A percentile compares a stretch with the other conserved stretches of the same genome.
phyloP scores from a whole-genome alignment of 2,329 filamentous ascomycete genomes.

The Bipolaris gigantea region DNA sequence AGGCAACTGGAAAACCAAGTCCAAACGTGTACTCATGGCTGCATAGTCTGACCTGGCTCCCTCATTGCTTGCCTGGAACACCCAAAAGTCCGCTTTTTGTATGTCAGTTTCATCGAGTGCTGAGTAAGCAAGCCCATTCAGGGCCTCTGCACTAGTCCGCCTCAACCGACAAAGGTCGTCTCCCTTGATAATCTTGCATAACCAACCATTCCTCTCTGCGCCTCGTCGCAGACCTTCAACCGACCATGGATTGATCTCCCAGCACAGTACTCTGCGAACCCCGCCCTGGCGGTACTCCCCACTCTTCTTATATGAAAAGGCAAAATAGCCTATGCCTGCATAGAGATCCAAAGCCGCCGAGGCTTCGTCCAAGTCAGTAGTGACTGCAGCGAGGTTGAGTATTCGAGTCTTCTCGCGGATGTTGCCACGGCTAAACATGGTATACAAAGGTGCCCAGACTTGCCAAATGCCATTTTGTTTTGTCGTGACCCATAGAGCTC shows the following conservation, averaged over 20 bases:
- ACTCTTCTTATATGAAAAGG: slow-evolving; percentile 76
- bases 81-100: slow-evolving; percentile 30
- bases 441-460: slow-evolving; percentile 84
- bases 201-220: slow-evolving; percentile 47
- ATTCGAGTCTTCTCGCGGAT: slow-evolving; percentile 84
- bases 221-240: slow-evolving; percentile 51
- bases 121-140: neutral
- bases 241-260: slow-evolving; percentile 75
- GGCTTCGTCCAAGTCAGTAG: slow-evolving; percentile 12
- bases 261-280: slow-evolving; percentile 71
- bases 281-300: slow-evolving; percentile 61
- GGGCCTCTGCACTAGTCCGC: neutral
- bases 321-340: slow-evolving; percentile 92
- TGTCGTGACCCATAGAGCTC: slow-evolving; percentile 77
- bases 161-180: neutral
- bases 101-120: neutral
- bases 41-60: slow-evolving; percentile 23
- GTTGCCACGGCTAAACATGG: slow-evolving; percentile 94
- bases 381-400: slow-evolving; percentile 51
- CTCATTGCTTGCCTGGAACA: slow-evolving; percentile 49
- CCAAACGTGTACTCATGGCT: neutral
- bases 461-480: slow-evolving; percentile 76
- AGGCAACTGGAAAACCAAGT: slow-evolving; percentile 26
- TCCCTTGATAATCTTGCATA: slow-evolving; percentile 7
- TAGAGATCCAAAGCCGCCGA: slow-evolving; percentile 71